Evolutionary conservation across 2,329 filamentous ascomycete species (phyloP).

Genomic region (Gnomoniopsis smithogilvyi): DNA sequence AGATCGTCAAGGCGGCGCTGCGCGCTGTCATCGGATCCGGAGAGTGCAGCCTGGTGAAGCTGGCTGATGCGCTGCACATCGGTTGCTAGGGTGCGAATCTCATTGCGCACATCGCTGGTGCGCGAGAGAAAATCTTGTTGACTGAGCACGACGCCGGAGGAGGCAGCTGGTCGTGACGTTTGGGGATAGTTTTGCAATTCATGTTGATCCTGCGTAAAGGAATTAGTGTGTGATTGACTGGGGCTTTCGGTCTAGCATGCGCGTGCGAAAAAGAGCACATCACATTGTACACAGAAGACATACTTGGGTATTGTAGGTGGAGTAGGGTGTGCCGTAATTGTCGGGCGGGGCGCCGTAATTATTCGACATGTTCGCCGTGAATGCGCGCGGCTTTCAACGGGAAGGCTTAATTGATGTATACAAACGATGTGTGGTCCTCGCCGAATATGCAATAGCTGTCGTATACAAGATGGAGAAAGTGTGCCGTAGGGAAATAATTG

Average conservation of each 20-base stretch:
- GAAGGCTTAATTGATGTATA: constrained; percentile 8
- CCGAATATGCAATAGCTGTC: constrained; percentile 1
- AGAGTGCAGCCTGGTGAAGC: constrained; percentile 69
- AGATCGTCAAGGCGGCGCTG: constrained; percentile 62
- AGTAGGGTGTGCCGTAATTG: constrained; percentile 11
- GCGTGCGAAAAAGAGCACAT: constrained; percentile 20
- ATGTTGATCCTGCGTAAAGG: constrained; percentile 38
- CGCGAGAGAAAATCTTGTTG: constrained; percentile 67
- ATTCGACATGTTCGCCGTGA: constrained; percentile 22
- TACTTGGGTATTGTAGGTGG: constrained; percentile 1
- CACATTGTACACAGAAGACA: not conserved
- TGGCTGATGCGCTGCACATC: constrained; percentile 66
- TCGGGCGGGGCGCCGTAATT: constrained; percentile 26
- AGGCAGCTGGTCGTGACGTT: constrained; percentile 30
- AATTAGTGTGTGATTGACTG: not conserved
- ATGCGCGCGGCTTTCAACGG: constrained; percentile 27
- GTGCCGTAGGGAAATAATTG: not conserved
- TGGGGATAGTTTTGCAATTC: constrained; percentile 48
- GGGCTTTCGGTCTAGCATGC: not conserved
- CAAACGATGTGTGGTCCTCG: not conserved
- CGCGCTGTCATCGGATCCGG: constrained; percentile 57
- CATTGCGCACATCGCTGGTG: constrained; percentile 62
- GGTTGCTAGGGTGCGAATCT: constrained; percentile 64
- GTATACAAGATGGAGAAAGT: not conserved
- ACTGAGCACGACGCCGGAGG: constrained; percentile 41